Evolutionary conservation across 768 basidiomycete genomes (phyloP).

Genomic region (Tylopilus vinaceipallidus): DNA sequence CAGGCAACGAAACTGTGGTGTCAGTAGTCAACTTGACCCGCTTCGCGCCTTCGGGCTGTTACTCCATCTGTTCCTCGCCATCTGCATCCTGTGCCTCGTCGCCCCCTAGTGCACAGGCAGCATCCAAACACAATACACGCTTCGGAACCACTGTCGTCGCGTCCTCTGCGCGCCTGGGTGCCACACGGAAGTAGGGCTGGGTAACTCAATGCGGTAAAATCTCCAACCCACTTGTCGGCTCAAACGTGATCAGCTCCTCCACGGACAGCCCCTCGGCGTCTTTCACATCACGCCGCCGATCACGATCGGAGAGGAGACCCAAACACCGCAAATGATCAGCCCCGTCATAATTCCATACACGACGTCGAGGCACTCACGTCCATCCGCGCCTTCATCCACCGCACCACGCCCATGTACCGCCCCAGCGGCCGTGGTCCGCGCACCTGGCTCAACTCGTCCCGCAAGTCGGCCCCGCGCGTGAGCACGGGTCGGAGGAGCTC

Average conservation of each 20-base stretch:
- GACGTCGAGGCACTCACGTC: constrained; percentile 39
- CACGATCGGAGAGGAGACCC: not conserved
- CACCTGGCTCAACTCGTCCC: constrained; percentile 65
- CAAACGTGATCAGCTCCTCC: constrained; percentile 40
- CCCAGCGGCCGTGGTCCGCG: constrained; percentile 24
- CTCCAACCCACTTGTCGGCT: constrained; percentile 48
- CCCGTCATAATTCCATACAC: not conserved
- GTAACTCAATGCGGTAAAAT: constrained; percentile 66
- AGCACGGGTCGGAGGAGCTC: constrained; percentile 85
- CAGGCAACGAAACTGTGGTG: no score
- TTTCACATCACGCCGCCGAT: constrained; percentile 46
- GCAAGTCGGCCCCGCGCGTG: constrained; percentile 59
- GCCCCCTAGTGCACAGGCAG: not conserved
- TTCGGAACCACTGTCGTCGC: no score
- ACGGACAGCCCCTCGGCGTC: constrained; percentile 27
- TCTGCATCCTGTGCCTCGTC: not conserved
- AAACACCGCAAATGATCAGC: not conserved
- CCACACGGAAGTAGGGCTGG: constrained; percentile 62
- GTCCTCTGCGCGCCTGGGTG: no score
- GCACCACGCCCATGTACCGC: constrained; percentile 50
- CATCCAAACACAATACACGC: not conserved
- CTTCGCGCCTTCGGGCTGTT: constrained; percentile 8
- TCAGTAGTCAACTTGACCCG: no score
- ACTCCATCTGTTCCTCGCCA: no score
- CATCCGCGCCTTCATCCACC: constrained; percentile 60